Evolutionary conservation across 2,329 filamentous ascomycete species (phyloP), one percentile per base, ranked within the genome.

Genomic region (Arthrobotrys iridis): DNA sequence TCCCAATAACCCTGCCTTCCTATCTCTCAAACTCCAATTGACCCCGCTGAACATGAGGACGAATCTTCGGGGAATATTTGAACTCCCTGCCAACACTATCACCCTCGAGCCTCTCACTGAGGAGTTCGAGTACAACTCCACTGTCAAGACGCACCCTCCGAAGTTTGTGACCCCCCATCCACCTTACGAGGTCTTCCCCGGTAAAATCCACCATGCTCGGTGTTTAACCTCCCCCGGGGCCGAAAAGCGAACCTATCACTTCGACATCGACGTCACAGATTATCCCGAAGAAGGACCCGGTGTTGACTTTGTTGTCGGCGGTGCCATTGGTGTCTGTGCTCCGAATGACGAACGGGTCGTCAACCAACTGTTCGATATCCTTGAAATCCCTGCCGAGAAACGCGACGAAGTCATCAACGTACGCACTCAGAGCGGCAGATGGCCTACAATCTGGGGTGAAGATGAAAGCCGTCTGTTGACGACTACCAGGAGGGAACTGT

Each of bases 381-480:
- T 99, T 15, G 86, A 91, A 79, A 87, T 98, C 20, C 93, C 93
- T 2, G 90, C 88, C 37, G 92, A 90, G 80, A 86, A 95, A 74
- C 90, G 95, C 28, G 91, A 96, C 83, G 95, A 92, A 85, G 90
- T 91, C 11, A 87, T 97, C 15, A 85, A 91, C 15, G 84, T 98
- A 78, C 89, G 89, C 81, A 98, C 95, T 0, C 88, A 87, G 35
- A 88, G 86, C 75, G 94, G 94, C 33, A 88, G 95, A 57, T 99
- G 94, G 94, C 95, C 95, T 2, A 99, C 95, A 0, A 96, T 99
- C 57, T 99, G 95, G 95, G 95, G 94, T 43, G 92, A 96, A 1
- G 94, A 98, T 18, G 84, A 91, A 82, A 83, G 93, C 4, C 88
- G 95, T 67, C 90, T 95, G 81, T 85, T 99, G n/a, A 85, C 93